Evolutionary conservation across 768 basidiomycete species (phyloP).

Genomic region (Strobilomyces echinocephalus): DNA sequence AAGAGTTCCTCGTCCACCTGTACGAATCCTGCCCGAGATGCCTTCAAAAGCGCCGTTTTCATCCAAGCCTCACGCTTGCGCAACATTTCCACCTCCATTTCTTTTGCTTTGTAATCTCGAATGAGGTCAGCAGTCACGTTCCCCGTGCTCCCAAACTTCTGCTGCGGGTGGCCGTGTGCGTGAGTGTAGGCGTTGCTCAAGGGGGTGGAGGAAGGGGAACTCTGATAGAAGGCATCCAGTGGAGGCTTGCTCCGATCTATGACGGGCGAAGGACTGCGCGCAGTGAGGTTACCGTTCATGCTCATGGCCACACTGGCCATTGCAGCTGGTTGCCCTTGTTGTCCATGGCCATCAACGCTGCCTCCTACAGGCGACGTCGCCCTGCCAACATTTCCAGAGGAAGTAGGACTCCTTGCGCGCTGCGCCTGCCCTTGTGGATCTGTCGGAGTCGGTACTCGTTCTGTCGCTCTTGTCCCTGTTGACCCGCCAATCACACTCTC

Average conservation of each 20-base stretch:
- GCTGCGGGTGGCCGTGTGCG: slow-evolving; percentile 34
- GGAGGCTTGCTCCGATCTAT: slow-evolving; percentile 55
- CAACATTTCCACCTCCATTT: slow-evolving; percentile 70
- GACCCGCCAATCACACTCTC: slow-evolving; percentile 35
- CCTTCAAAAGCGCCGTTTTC: slow-evolving; percentile 71
- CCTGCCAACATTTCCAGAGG: slow-evolving; percentile 39
- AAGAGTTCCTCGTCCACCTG: slow-evolving; percentile 52
- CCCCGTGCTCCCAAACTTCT: slow-evolving; percentile 51
- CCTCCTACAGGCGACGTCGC: slow-evolving; percentile 55
- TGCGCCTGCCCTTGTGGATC: slow-evolving; percentile 30
- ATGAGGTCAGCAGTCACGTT: slow-evolving; percentile 72
- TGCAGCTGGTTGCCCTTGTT: slow-evolving; percentile 35
- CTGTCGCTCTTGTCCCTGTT: slow-evolving; percentile 29
- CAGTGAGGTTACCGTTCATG: slow-evolving; percentile 42
- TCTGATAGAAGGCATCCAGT: slow-evolving; percentile 54
- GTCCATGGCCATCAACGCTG: slow-evolving; percentile 21
- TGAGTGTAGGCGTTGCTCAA: slow-evolving; percentile 46
- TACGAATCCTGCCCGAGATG: slow-evolving; percentile 74
- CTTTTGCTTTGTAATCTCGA: slow-evolving; percentile 76
- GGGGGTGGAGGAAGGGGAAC: slow-evolving; percentile 38
- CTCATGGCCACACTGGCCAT: slow-evolving; percentile 53
- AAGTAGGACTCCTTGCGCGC: slow-evolving; percentile 57
- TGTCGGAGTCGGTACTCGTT: slow-evolving; percentile 55
- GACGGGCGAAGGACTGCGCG: slow-evolving; percentile 55
- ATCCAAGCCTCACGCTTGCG: slow-evolving; percentile 83